phyloP scores from a whole-genome alignment of 2,329 filamentous ascomycete species.

The Aureobasidium sp. region DNA sequence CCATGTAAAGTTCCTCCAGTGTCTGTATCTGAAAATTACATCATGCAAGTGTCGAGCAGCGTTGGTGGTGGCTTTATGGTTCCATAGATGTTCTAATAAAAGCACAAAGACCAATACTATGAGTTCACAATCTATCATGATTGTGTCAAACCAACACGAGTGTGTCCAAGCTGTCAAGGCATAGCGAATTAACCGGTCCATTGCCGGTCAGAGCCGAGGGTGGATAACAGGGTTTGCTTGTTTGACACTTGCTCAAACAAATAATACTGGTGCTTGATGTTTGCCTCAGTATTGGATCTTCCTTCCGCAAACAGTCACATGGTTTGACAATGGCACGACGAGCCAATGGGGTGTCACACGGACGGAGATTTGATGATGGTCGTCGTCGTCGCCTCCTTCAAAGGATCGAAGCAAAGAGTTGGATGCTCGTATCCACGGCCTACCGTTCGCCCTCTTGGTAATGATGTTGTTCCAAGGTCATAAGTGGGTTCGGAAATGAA shows the following conservation, averaged over 20 bases:
- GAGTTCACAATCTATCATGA: not conserved
- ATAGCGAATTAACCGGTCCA: not conserved
- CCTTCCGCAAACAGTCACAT: not conserved
- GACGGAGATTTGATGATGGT: not conserved
- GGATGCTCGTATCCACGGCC: not conserved
- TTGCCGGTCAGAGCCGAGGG: not conserved
- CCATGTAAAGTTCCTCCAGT: not conserved
- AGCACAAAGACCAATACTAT: not conserved
- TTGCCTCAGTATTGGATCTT: not conserved
- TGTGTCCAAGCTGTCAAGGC: not conserved
- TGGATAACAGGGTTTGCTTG: constrained; percentile 8
- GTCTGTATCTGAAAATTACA: not conserved
- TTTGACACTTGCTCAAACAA: constrained; percentile 13
- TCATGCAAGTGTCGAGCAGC: not conserved
- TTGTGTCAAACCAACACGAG: not conserved
- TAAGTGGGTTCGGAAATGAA: constrained; percentile 4
- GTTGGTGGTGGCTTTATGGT: not conserved
- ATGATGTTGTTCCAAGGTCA: not conserved
- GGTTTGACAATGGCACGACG: not conserved
- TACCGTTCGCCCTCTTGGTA: not conserved
- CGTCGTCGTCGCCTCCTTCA: not conserved
- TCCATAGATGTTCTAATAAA: not conserved
- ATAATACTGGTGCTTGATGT: not conserved
- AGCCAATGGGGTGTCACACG: not conserved
- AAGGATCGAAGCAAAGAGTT: not conserved